Evolutionary conservation across 2,329 filamentous ascomycete genomes (phyloP).

Genomic region (Alternaria consortialis): DNA sequence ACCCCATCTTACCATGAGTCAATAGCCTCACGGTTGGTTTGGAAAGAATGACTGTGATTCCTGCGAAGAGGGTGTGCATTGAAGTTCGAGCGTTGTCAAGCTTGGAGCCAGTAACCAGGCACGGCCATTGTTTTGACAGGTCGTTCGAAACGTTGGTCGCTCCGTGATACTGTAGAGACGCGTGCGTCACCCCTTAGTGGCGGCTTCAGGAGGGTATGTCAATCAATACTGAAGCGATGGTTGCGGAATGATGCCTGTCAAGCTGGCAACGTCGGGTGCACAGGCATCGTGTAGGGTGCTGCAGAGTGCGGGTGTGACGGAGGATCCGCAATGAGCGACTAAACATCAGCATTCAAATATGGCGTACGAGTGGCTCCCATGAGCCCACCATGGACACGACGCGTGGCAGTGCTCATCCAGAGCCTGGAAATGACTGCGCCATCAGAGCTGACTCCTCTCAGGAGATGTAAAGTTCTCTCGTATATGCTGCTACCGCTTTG

Average conservation of each 20-base stretch:
- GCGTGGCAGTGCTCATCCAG: not conserved
- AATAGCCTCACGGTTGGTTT: constrained; percentile 1
- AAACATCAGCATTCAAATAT: not conserved
- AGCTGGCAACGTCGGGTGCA: not conserved
- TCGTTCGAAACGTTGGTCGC: constrained; percentile 8
- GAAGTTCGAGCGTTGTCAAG: constrained; percentile 1
- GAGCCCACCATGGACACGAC: not conserved
- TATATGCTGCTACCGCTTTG: not conserved
- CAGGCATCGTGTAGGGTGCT: not conserved
- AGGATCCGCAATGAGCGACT: not conserved
- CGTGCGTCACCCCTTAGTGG: not conserved
- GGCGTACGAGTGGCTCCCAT: not conserved
- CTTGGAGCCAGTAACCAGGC: not conserved
- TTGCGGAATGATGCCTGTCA: not conserved
- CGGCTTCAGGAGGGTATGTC: not conserved
- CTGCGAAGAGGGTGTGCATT: not conserved
- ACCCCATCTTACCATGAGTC: not conserved
- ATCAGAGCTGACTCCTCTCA: not conserved
- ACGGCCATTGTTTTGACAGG: constrained; percentile 7
- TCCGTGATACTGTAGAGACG: not conserved
- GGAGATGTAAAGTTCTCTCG: not conserved
- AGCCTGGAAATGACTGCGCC: not conserved
- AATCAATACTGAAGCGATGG: not conserved
- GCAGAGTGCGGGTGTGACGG: not conserved
- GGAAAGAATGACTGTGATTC: not conserved